A percentile compares a stretch with the other conserved stretches of the same genome.
Evolutionary conservation across 2,329 filamentous ascomycete genomes (phyloP).

Genomic region (Venturia effusa): DNA sequence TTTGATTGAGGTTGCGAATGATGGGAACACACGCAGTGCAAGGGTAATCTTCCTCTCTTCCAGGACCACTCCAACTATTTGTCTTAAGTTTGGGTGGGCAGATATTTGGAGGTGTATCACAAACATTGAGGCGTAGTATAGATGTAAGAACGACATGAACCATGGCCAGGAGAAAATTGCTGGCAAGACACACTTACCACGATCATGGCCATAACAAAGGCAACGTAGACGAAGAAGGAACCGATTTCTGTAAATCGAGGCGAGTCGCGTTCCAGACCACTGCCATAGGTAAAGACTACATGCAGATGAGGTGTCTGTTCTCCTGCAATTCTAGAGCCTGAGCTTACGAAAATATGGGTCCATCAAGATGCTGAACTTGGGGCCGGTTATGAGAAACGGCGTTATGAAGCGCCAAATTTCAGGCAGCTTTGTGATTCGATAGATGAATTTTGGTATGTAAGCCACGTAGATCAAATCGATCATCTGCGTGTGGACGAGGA

Average conservation of each 20-base stretch:
- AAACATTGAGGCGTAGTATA: constrained; percentile 16
- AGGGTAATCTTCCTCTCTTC: constrained; percentile 43
- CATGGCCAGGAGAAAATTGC: constrained; percentile 16
- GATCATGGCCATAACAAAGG: constrained; percentile 61
- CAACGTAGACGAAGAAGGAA: constrained; percentile 69
- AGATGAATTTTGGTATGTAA: constrained; percentile 43
- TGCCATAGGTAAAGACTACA: constrained; percentile 62
- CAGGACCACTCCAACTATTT: constrained; percentile 44
- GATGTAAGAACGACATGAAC: constrained; percentile 16
- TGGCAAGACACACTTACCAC: constrained; percentile 53
- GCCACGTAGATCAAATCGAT: constrained; percentile 41
- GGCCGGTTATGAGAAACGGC: constrained; percentile 48
- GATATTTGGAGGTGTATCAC: constrained; percentile 31
- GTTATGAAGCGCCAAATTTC: constrained; percentile 50
- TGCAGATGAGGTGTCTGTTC: constrained; percentile 20
- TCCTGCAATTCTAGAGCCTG: constrained; percentile 13
- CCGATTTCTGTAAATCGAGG: constrained; percentile 64
- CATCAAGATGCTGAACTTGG: constrained; percentile 48
- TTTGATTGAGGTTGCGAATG: constrained; percentile 39
- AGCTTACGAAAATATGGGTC: constrained; percentile 39
- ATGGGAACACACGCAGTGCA: constrained; percentile 33
- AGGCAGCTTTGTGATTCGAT: constrained; percentile 44
- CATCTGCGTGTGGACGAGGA: constrained; percentile 48
- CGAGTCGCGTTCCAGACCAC: constrained; percentile 60
- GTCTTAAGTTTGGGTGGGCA: constrained; percentile 37